phyloP scores from a whole-genome alignment of 805 yeast species.

The Barnettozyma wickerhamii region DNA sequence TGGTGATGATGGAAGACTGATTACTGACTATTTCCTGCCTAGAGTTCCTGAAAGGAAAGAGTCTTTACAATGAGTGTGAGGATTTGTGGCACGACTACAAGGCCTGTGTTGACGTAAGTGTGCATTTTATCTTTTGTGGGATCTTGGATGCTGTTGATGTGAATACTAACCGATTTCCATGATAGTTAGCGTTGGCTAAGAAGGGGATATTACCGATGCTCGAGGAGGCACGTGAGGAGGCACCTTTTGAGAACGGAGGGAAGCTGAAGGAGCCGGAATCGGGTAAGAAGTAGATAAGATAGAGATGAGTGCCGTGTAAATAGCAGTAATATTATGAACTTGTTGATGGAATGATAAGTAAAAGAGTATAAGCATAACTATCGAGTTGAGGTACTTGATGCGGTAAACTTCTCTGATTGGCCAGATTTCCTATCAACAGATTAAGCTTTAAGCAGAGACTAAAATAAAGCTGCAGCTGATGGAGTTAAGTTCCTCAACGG shows the following conservation, averaged over 20 bases:
- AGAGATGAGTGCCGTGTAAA: too few relatives aligned
- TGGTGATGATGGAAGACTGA: neutral
- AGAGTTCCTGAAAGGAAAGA: constrained; percentile 53
- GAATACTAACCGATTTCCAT: constrained; percentile 7
- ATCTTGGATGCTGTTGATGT: too few relatives aligned
- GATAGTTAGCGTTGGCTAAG: constrained; percentile 49
- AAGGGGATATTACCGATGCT: constrained; percentile 79
- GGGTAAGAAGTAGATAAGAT: too few relatives aligned
- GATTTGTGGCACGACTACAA: constrained; percentile 86
- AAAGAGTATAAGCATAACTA: too few relatives aligned
- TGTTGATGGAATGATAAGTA: too few relatives aligned
- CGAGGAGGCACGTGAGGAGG: constrained; percentile 86
- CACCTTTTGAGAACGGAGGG: constrained; percentile 79
- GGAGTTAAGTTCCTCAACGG: too few relatives aligned
- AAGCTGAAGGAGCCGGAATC: constrained; percentile 12
- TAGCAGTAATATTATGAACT: too few relatives aligned
- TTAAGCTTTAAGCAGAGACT: too few relatives aligned
- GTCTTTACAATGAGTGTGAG: constrained; percentile 79
- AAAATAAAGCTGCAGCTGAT: too few relatives aligned
- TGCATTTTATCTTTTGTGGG: neutral
- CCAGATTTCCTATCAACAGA: too few relatives aligned
- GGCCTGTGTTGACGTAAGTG: constrained; percentile 67
- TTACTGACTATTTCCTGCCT: neutral
- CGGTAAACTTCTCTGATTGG: too few relatives aligned
- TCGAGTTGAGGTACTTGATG: too few relatives aligned